These are phyloP conservation scores for Rubia yunnanensis DNA, from an alignment of 257 asterid species.

Conservation along the genomic window DNA sequence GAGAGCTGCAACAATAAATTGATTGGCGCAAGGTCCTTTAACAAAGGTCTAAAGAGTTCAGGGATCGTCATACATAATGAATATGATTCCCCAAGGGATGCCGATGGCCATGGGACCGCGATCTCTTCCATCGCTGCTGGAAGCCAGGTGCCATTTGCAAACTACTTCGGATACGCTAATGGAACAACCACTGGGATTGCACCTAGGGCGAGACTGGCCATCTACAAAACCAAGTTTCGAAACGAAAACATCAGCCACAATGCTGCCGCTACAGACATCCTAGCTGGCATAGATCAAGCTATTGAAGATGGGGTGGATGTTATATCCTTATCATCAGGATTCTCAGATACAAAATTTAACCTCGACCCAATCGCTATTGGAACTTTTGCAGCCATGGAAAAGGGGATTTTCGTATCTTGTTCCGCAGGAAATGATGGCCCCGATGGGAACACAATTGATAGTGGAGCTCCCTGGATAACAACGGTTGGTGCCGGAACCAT, in stretches of 20 bases:
- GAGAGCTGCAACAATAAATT: slow-evolving; percentile 15
- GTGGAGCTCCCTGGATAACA: slow-evolving; percentile 18
- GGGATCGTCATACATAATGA: slow-evolving; percentile 6
- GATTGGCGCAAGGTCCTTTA: slow-evolving; percentile 12
- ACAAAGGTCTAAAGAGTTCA: slow-evolving; percentile 7
- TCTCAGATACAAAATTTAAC: slow-evolving; percentile 2
- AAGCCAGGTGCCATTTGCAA: slow-evolving; percentile 8
- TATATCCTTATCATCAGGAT: slow-evolving; percentile 4
- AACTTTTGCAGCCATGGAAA: slow-evolving; percentile 11
- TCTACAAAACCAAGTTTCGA: slow-evolving; percentile 6
- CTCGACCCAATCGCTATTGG: slow-evolving; percentile 14
- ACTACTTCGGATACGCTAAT: slow-evolving; percentile 12
- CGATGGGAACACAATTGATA: neutral
- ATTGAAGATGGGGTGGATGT: slow-evolving; percentile 20
- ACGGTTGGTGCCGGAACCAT: slow-evolving; percentile 15
- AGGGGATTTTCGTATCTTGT: slow-evolving; percentile 13
- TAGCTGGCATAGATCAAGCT: slow-evolving; percentile 19
- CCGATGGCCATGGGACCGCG: slow-evolving; percentile 11
- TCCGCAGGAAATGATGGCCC: slow-evolving; percentile 19
- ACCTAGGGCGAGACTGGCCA: slow-evolving; percentile 8
- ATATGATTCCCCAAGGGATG: slow-evolving; percentile 16
- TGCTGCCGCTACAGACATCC: slow-evolving; percentile 1
- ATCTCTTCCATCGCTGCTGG: slow-evolving; percentile 13
- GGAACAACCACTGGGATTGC: slow-evolving; percentile 20
- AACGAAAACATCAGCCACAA: neutral